Conservation (phyloP, 306 rosid genomes). For the Amphicarpaea edgeworthii region DNA sequence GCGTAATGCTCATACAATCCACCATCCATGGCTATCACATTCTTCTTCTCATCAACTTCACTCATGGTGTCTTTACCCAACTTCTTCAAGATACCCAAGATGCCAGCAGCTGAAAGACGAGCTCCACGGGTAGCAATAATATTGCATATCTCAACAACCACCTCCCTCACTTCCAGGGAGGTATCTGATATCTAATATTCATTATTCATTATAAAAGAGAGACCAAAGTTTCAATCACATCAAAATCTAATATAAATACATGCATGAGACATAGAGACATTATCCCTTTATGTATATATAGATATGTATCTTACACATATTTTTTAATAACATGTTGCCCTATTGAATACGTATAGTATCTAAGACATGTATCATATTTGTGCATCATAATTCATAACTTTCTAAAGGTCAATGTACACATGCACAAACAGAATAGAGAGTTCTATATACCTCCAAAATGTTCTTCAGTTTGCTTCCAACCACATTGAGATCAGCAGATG, state of each 20-base stretch:
- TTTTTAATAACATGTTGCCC: neutral
- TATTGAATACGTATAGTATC: too few relatives aligned
- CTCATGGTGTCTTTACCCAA: slow-evolving; percentile 64
- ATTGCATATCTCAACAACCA: slow-evolving; percentile 75
- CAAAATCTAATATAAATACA: neutral
- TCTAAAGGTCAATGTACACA: neutral
- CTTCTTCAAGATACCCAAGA: slow-evolving; percentile 80
- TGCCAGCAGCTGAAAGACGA: slow-evolving; percentile 89
- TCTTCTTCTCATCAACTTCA: slow-evolving; percentile 57
- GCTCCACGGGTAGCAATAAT: slow-evolving; percentile 87
- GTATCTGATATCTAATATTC: slow-evolving; percentile 74
- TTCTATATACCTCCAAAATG: slow-evolving; percentile 69
- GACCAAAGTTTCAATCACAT: slow-evolving; percentile 7
- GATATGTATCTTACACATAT: neutral
- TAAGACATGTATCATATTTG: neutral
- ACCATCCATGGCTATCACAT: slow-evolving; percentile 86
- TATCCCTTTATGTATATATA: neutral
- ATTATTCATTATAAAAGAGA: neutral
- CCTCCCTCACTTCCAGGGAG: slow-evolving; percentile 64
- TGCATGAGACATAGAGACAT: neutral
- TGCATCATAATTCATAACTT: neutral
- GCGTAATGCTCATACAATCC: slow-evolving; percentile 88
- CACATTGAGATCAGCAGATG: slow-evolving; percentile 79
- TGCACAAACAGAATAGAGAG: neutral
- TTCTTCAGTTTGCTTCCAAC: slow-evolving; percentile 69